Evolutionary conservation across 2,329 filamentous ascomycete genomes (phyloP).

Genomic region (Talaromyces atroroseus): DNA sequence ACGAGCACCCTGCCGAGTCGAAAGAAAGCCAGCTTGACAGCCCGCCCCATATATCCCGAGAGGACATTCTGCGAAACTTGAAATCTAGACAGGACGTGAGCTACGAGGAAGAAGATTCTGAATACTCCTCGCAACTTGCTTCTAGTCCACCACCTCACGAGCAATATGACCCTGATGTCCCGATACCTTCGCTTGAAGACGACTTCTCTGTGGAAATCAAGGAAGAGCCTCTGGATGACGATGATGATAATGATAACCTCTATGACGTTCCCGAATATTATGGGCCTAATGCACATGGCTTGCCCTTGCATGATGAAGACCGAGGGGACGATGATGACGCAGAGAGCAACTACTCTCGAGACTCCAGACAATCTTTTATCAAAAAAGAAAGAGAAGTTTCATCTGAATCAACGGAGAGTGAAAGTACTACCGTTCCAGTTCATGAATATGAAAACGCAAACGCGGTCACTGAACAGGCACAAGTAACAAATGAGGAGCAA

Average conservation of each 20-base stretch:
- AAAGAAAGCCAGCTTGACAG: conserved; percentile 47
- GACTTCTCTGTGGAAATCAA: conserved; percentile 59
- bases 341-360: conserved; percentile 51
- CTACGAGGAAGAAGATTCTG: conserved; percentile 59
- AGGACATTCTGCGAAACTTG: conserved; percentile 86
- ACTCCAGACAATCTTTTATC: conserved; percentile 27
- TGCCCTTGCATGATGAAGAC: conserved; percentile 46
- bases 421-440: conserved; percentile 29
- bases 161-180: conserved; percentile 76
- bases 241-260: conserved; percentile 56
- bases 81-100: conserved; percentile 57
- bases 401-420: conserved; percentile 17
- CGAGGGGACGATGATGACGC: conserved; percentile 48
- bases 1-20: conserved; percentile 20
- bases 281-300: conserved; percentile 9
- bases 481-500: not conserved
- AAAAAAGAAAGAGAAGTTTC: conserved; percentile 23
- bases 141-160: conserved; percentile 55
- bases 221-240: conserved; percentile 56
- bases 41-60: conserved; percentile 77
- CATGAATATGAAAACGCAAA: conserved; percentile 26
- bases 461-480: conserved; percentile 28
- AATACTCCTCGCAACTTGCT: conserved; percentile 54
- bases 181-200: conserved; percentile 80
- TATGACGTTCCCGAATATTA: conserved; percentile 62